Evolutionary conservation across 495 filamentous ascomycete species (phyloP), one percentile per base, ranked within the genome.

Genomic region (Astrothelium subdiscretum): DNA sequence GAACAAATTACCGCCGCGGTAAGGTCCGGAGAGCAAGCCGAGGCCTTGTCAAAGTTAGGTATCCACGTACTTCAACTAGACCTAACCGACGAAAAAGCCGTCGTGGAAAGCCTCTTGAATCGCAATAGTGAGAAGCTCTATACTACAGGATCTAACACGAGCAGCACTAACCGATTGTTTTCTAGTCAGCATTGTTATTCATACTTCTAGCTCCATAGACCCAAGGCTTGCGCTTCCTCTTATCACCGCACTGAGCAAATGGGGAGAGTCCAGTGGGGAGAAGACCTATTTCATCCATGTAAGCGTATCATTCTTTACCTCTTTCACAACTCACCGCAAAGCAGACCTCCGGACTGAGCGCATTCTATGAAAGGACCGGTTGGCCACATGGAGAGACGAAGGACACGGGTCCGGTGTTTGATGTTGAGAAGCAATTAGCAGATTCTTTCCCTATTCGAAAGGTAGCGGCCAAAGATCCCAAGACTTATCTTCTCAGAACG

Each of bases 11-110:
- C 54, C 54, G 70, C 70, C 44, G 67, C 67, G 48, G 69, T 68
- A 60, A 63, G 68, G 48, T 64, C 69, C 40, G 61, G 70, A 66
- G 69, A 71, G 52, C 69, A 71, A 58, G 69, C 52, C 43, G 59
- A 71, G 43, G 58, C 57, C 51, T 62, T 71, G 58, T 66, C 65
- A 57, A 60, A 67, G 35, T 58, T 67, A 20, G 65, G 67, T 38
- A 54, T 72, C 42, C 71, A 69, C 31, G 70, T 71, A 40, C 61
- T 72, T 61, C 63, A 58, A 62, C 29, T 71, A 40, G 65, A 72
- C 43, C 67, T 72, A 35, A 67, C 60, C 31, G 62, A 72, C 54
- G 67, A 69, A 57, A 58, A 66, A 44, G 66, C 63, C 59, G 63
- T 71, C 57, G 26, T 68, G 31, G 60, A 67, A 58, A 68, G 48